These are phyloP conservation scores for Lantana camara DNA, from an alignment of 257 asterid species.

Conservation along the genomic window DNA sequence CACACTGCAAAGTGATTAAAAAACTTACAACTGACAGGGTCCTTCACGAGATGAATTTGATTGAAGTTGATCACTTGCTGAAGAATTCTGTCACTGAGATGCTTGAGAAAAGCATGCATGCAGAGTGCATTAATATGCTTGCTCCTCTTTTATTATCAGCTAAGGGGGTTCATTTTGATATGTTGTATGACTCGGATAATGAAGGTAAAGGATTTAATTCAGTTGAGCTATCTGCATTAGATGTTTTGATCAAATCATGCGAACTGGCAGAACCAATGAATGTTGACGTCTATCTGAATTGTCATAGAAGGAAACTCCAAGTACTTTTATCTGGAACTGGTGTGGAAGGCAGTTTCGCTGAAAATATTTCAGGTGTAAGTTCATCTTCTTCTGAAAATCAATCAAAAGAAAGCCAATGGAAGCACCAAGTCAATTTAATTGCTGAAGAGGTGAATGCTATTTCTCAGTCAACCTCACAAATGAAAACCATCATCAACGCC, in stretches of 20 bases:
- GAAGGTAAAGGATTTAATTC: constrained; percentile 62
- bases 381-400: constrained; percentile 51
- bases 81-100: constrained; percentile 66
- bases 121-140: constrained; percentile 69
- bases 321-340: constrained; percentile 73
- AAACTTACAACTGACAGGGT: constrained; percentile 64
- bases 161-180: constrained; percentile 62
- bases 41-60: constrained; percentile 70
- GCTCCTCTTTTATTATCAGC: constrained; percentile 72
- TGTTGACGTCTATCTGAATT: constrained; percentile 64
- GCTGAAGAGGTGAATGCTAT: constrained; percentile 89
- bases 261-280: constrained; percentile 65
- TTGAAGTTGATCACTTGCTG: constrained; percentile 83
- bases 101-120: constrained; percentile 72
- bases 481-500: constrained; percentile 53
- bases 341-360: constrained; percentile 45
- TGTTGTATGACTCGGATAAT: constrained; percentile 47
- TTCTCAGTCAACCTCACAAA: constrained; percentile 64
- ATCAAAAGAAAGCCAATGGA: constrained; percentile 56
- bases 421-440: constrained; percentile 59
- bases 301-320: constrained; percentile 87
- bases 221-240: constrained; percentile 84
- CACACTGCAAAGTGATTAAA: constrained; percentile 74
- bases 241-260: constrained; percentile 76
- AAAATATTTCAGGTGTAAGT: constrained; percentile 42